phyloP scores from a whole-genome alignment of 345 rosid species.

The Eucalyptus sp. region DNA sequence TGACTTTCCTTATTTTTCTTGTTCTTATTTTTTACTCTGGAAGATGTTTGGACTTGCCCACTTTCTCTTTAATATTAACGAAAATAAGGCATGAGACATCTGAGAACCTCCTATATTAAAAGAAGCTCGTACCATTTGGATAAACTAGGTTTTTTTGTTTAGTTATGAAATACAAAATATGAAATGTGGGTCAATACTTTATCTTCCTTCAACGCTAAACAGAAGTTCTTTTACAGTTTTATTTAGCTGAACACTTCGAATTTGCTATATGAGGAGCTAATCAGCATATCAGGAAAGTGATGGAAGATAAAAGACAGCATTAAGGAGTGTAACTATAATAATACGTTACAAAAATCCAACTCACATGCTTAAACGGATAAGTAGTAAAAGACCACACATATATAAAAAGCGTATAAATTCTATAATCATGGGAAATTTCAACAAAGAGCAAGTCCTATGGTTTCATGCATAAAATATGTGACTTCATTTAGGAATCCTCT shows the following conservation, averaged over 20 bases:
- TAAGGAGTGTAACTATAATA: background rate
- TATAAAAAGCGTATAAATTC: background rate
- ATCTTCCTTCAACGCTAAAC: background rate
- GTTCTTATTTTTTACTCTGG: background rate
- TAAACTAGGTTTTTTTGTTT: background rate
- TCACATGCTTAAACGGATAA: background rate
- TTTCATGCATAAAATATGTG: background rate
- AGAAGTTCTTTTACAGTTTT: background rate
- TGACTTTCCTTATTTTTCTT: background rate
- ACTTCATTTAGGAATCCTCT: background rate
- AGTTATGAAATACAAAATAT: background rate
- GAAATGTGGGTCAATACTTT: background rate
- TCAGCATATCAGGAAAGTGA: background rate
- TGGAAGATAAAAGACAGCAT: background rate
- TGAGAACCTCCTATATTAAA: background rate
- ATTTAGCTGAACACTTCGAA: background rate
- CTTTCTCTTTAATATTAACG: background rate
- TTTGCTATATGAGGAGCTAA: background rate
- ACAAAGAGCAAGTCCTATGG: background rate
- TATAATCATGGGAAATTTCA: background rate
- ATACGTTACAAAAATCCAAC: background rate
- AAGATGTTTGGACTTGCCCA: background rate
- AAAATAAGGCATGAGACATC: background rate
- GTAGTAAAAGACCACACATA: accelerated
- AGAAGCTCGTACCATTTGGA: background rate